Evolutionary conservation across 768 basidiomycete genomes (phyloP).

Genomic region (Mycena galopus): DNA sequence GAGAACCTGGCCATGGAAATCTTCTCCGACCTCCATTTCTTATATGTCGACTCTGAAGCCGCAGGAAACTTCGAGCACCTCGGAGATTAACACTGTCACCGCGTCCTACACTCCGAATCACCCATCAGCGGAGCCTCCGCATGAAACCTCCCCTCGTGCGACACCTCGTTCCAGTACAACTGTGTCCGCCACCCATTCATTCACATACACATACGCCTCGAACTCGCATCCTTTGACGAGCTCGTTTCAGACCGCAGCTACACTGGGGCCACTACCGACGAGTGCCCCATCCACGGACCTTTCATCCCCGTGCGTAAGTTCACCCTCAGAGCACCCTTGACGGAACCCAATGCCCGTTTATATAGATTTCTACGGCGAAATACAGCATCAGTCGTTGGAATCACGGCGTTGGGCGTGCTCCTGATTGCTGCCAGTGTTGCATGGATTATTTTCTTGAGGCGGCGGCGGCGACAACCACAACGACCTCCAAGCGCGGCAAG

Average conservation of each 20-base stretch:
- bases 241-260: conserved; percentile 6
- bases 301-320: neutral
- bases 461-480: neutral
- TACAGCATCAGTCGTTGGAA: neutral
- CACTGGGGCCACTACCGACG: neutral
- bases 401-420: neutral
- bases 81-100: neutral
- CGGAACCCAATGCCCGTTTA: neutral
- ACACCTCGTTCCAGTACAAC: neutral
- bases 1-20: neutral
- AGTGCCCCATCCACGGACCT: neutral
- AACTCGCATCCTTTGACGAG: conserved; percentile 6
- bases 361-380: neutral
- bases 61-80: neutral
- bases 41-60: neutral
- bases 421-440: neutral
- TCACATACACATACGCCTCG: neutral
- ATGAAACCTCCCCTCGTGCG: neutral
- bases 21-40: neutral
- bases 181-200: conserved; percentile 1
- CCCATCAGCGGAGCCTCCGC: neutral
- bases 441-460: neutral
- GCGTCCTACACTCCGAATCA: neutral
- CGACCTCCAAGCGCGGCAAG: neutral
- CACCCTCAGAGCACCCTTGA: neutral